Evolutionary conservation across 2,329 filamentous ascomycete species (phyloP).

Genomic region (Fusarium sulawesiense): DNA sequence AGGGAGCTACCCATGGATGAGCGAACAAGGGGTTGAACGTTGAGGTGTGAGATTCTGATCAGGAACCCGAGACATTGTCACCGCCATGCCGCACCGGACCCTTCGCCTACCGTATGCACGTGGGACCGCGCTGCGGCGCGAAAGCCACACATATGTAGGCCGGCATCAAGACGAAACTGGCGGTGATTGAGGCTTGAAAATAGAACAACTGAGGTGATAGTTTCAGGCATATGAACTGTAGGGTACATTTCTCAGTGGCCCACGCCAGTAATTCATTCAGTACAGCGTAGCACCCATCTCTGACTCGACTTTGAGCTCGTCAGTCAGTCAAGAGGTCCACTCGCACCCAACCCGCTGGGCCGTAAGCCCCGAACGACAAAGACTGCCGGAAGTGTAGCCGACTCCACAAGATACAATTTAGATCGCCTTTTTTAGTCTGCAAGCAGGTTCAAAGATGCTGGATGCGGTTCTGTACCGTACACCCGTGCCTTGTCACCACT

Average conservation of each 20-base stretch:
- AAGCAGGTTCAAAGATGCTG: slow-evolving; percentile 28
- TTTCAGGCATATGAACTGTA: slow-evolving; percentile 38
- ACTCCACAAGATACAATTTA: slow-evolving; percentile 45
- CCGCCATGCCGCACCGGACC: slow-evolving; percentile 40
- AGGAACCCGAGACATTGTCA: slow-evolving; percentile 48
- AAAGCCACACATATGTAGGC: slow-evolving; percentile 40
- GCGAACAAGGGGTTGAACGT: slow-evolving; percentile 24
- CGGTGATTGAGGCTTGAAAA: slow-evolving; percentile 39
- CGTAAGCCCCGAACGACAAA: slow-evolving; percentile 45
- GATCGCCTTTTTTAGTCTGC: slow-evolving; percentile 31
- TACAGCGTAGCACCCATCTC: slow-evolving; percentile 10
- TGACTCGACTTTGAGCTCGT: slow-evolving; percentile 42
- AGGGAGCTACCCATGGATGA: slow-evolving; percentile 21
- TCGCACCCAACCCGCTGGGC: slow-evolving; percentile 46
- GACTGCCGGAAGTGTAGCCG: slow-evolving; percentile 49
- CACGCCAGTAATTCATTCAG: slow-evolving; percentile 6
- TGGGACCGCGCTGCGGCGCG: slow-evolving; percentile 38
- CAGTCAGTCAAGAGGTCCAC: slow-evolving; percentile 36
- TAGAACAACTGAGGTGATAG: slow-evolving; percentile 27
- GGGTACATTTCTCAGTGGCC: slow-evolving; percentile 10
- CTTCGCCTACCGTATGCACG: slow-evolving; percentile 39
- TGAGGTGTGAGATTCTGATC: slow-evolving; percentile 34
- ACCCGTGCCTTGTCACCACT: slow-evolving; percentile 14
- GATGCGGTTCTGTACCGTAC: slow-evolving; percentile 14
- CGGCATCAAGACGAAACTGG: slow-evolving; percentile 42